Conservation (phyloP, 352 stramenopile genomes). For the Pseudoperonospora humuli region DNA sequence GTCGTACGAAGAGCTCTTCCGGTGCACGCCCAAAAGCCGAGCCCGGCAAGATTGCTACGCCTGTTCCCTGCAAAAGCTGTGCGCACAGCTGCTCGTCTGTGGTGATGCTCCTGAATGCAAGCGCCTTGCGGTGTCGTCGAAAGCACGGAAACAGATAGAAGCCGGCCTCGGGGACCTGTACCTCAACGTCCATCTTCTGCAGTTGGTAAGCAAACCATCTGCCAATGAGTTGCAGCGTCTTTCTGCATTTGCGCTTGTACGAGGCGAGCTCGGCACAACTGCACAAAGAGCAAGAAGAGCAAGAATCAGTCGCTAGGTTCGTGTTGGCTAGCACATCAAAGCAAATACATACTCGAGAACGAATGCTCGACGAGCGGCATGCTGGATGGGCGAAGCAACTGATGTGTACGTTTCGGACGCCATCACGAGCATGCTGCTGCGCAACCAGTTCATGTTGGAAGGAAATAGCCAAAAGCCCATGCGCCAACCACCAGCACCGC, state of each 20-base stretch:
- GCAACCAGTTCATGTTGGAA: constrained; percentile 65
- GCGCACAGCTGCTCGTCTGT: constrained; percentile 73
- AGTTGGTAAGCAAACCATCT: constrained; percentile 80
- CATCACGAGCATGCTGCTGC: constrained; percentile 85
- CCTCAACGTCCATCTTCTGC: constrained; percentile 76
- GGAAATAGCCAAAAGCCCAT: constrained; percentile 87
- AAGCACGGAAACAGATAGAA: constrained; percentile 87
- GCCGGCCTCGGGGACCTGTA: constrained; percentile 63
- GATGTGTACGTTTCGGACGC: constrained; percentile 86
- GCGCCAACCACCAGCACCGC: constrained; percentile 77
- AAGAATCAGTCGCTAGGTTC: constrained; percentile 7
- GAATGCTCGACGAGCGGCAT: constrained; percentile 75
- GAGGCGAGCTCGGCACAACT: constrained; percentile 68
- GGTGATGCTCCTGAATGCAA: constrained; percentile 49
- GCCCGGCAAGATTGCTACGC: constrained; percentile 77
- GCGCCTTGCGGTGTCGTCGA: constrained; percentile 51
- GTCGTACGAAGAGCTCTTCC: constrained; percentile 67
- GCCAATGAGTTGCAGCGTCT: constrained; percentile 75
- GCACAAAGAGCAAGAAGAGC: constrained; percentile 9
- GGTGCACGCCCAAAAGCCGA: constrained; percentile 74
- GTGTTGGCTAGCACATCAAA: background rate
- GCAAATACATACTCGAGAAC: constrained; percentile 46
- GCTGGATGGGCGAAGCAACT: constrained; percentile 78
- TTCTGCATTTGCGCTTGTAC: constrained; percentile 80
- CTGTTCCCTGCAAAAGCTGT: constrained; percentile 73